Conservation (phyloP, 169 alveolate species). For the Plasmodium knowlesi region DNA sequence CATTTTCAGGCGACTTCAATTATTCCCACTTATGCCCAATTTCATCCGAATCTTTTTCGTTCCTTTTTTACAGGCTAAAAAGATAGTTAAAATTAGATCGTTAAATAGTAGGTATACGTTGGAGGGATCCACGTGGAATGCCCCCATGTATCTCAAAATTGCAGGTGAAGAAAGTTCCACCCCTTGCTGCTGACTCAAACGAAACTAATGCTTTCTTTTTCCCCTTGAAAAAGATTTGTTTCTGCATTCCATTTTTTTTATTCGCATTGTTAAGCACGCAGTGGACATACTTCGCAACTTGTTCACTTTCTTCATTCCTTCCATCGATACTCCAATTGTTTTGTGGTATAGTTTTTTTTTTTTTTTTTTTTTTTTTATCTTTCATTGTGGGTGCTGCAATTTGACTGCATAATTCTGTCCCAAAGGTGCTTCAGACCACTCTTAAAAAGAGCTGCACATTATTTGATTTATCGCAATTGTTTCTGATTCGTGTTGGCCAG, state of each 20-base stretch:
- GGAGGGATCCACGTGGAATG: conserved; percentile 3
- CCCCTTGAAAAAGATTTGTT: not conserved
- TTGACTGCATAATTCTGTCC: not conserved
- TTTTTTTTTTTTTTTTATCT: not conserved
- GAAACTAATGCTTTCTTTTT: not conserved
- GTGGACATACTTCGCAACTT: not conserved
- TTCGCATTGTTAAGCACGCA: not conserved
- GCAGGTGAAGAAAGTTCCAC: not conserved
- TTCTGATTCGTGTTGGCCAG: not conserved
- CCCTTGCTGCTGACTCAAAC: not conserved
- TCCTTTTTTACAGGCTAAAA: conserved; percentile 18
- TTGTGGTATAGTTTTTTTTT: not conserved
- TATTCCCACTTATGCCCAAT: not conserved
- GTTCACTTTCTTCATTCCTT: not conserved
- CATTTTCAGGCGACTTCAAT: not conserved
- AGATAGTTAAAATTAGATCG: conserved; percentile 12
- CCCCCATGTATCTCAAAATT: conserved; percentile 16
- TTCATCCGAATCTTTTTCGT: not conserved
- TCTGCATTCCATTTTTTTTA: not conserved
- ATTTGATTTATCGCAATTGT: not conserved
- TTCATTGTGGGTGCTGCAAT: not conserved
- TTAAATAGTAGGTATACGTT: conserved; percentile 35
- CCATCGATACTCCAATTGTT: not conserved
- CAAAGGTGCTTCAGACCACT: not conserved
- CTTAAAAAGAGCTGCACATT: not conserved